A percentile compares a stretch with the other conserved stretches of the same genome.
Evolutionary conservation across 805 yeast genomes (phyloP).

Genomic region (Ogataea angusta): DNA sequence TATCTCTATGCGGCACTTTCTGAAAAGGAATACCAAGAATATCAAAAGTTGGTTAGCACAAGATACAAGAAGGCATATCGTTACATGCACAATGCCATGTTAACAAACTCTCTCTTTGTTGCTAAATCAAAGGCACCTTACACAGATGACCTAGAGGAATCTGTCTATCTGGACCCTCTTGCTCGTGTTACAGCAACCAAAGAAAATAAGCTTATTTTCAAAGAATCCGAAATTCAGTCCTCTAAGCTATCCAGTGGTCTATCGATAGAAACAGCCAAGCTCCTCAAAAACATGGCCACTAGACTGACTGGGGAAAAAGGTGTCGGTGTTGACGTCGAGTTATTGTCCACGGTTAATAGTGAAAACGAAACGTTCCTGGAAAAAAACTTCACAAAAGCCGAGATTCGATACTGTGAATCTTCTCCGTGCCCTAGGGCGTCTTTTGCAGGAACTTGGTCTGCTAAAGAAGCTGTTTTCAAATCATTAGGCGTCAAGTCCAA

Average conservation of each 20-base stretch:
- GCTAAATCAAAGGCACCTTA: slow-evolving; percentile 95
- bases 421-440: slow-evolving; percentile 84
- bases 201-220: slow-evolving; percentile 44
- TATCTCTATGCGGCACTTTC: slow-evolving; percentile 84
- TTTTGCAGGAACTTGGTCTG: slow-evolving; percentile 98
- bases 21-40: slow-evolving; percentile 65
- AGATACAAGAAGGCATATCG: slow-evolving; percentile 91
- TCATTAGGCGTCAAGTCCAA: slow-evolving; percentile 82
- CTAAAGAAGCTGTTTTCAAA: slow-evolving; percentile 98
- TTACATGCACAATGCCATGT: slow-evolving; percentile 93
- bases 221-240: slow-evolving; percentile 48
- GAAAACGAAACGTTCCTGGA: slow-evolving; percentile 89
- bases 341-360: slow-evolving; percentile 73
- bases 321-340: slow-evolving; percentile 97
- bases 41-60: slow-evolving; percentile 63
- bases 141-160: slow-evolving; percentile 78
- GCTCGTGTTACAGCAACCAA: slow-evolving; percentile 56
- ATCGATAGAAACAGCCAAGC: slow-evolving; percentile 59
- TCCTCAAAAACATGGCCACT: slow-evolving; percentile 55
- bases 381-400: slow-evolving; percentile 84
- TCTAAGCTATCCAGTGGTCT: slow-evolving; percentile 42
- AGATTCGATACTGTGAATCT: slow-evolving; percentile 70
- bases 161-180: slow-evolving; percentile 94
- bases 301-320: slow-evolving; percentile 48
- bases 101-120: slow-evolving; percentile 85